Percentiles rank a stretch among this genome's conserved stretches.
Conservation (phyloP, 2,329 filamentous ascomycete species). For the Plenodomus tracheiphilus region DNA sequence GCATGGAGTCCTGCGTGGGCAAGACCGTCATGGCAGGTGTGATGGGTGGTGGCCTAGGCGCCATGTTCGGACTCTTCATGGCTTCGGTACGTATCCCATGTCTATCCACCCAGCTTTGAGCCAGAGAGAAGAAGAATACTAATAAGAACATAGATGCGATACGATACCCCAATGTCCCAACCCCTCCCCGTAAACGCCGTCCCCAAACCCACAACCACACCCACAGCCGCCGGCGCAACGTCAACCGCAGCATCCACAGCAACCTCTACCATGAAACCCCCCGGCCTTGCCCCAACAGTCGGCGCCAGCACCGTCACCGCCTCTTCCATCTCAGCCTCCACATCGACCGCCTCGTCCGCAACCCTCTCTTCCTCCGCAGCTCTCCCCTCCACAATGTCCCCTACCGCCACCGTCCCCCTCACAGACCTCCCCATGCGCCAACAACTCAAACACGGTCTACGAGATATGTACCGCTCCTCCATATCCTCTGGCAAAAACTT, state of each 20-base stretch:
- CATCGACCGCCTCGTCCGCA: conserved; percentile 15
- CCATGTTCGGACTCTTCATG: conserved; percentile 97
- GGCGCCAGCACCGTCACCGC: neutral
- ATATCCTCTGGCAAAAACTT: conserved; percentile 89
- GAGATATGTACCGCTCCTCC: conserved; percentile 88
- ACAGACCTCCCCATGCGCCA: conserved; percentile 75
- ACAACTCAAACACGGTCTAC: conserved; percentile 84
- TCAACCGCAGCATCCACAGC: conserved; percentile 5
- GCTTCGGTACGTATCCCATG: conserved; percentile 69
- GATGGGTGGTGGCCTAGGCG: conserved; percentile 93
- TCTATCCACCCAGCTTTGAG: neutral
- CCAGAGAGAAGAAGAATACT: neutral
- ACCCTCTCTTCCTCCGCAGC: conserved; percentile 67
- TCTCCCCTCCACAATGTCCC: conserved; percentile 29
- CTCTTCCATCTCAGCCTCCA: neutral
- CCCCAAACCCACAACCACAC: conserved; percentile 36
- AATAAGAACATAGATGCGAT: conserved; percentile 74
- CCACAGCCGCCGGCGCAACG: conserved; percentile 40
- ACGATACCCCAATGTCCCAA: conserved; percentile 82
- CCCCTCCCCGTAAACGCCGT: conserved; percentile 39
- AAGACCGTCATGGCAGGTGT: conserved; percentile 89
- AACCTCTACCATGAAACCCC: conserved; percentile 16
- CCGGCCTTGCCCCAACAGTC: conserved; percentile 10
- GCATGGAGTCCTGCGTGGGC: conserved; percentile 89
- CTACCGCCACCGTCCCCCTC: conserved; percentile 52